These are phyloP conservation scores for Phytophthora vignae DNA, from an alignment of 352 stramenopile genomes.

Conservation along the genomic window DNA sequence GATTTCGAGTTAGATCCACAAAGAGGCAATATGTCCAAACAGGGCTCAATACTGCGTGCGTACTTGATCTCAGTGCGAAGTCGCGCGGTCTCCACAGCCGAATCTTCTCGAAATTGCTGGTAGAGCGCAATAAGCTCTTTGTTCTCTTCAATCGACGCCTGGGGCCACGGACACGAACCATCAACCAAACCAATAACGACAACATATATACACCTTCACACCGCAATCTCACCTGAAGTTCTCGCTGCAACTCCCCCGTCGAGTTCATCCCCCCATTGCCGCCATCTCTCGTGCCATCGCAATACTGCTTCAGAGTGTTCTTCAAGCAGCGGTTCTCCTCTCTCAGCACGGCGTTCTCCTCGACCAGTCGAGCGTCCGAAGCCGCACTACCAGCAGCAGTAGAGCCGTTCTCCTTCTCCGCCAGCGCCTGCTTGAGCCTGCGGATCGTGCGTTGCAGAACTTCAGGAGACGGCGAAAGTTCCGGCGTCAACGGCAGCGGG, in stretches of 20 bases:
- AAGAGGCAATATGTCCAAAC: not conserved
- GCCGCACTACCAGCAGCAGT: not conserved
- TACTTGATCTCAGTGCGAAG: conserved; percentile 70
- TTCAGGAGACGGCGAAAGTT: conserved; percentile 69
- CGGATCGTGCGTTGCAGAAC: conserved; percentile 86
- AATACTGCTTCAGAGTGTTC: conserved; percentile 70
- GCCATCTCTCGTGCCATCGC: conserved; percentile 22
- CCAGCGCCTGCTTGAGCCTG: conserved; percentile 51
- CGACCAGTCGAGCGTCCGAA: conserved; percentile 21
- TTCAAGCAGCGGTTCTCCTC: conserved; percentile 77
- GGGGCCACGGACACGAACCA: not conserved
- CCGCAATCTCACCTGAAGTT: conserved; percentile 39
- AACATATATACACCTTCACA: not conserved
- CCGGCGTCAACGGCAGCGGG: conserved; percentile 84
- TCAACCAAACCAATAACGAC: not conserved
- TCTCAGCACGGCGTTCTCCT: conserved; percentile 58
- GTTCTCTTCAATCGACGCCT: conserved; percentile 75
- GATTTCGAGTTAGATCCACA: not conserved
- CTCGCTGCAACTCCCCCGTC: conserved; percentile 57
- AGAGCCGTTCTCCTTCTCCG: conserved; percentile 16
- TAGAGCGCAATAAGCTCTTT: conserved; percentile 82
- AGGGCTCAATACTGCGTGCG: not conserved
- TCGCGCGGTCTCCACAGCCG: conserved; percentile 50
- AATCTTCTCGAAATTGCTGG: conserved; percentile 72
- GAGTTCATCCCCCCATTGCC: conserved; percentile 24